Evolutionary conservation across 768 basidiomycete species (phyloP), one percentile per base, ranked within the genome.

Genomic region (Auriscalpium microsporum): DNA sequence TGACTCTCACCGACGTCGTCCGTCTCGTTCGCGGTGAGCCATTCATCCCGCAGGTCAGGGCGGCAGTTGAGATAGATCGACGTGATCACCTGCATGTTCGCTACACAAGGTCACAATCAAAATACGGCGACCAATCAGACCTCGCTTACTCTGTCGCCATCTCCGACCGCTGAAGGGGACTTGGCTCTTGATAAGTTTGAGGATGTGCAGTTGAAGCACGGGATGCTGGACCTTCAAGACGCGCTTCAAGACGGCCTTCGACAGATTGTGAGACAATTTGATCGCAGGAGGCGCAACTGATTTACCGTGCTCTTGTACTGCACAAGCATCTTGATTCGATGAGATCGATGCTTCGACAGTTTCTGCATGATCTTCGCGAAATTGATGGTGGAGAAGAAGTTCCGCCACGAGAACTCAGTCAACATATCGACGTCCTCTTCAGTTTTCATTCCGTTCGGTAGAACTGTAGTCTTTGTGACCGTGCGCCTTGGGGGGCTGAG

Each of bases 21-120:
- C 10, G 90, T 84, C 68, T 98, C 95, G 13, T 84, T 84, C 1
- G 91, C 91, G 11, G 93, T 88, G 44, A 99, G 77, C 96, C 96
- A 99, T 65, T 98, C 96, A 69, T 99, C 96, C 17, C 95, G 81
- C 44, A 99, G 78, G 66, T 98, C 95, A 8, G 96, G 96, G 52
- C 96, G 81, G 67, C 94, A 97, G 65, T 97, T 96, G 56, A 98
- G 76, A 69, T 99, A 99, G 61, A 99, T 97, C 16, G 94, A 85
- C 9, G 96, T 99, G 63, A 99, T 98, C 54, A 98, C 90, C 72
- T 99, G 98, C 96, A 99, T 99, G 69, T 98, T 99, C 19, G 92
- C 95, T 98, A 65, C 13, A 37, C 21, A 53, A 50, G 33, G 49
- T 48, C 42, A 54, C 47, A 57, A 35, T 37, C 40, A 36, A 46